These are phyloP conservation scores for Penicillium sp. DNA, from an alignment of 2,329 filamentous ascomycete species.

Conservation along the genomic window DNA sequence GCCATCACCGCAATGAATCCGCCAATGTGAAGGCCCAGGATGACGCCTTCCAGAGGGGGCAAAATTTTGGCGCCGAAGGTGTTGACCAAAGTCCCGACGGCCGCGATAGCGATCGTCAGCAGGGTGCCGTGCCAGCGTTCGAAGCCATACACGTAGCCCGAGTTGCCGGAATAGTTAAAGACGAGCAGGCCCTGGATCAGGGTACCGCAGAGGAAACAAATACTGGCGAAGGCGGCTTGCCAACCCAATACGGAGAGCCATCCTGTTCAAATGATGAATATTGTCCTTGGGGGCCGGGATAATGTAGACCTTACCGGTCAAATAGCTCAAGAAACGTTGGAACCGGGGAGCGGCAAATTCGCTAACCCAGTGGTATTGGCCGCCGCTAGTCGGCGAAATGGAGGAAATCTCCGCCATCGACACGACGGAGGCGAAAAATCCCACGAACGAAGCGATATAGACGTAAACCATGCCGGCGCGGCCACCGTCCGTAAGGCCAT, in stretches of 20 bases:
- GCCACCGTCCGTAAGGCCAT: conserved; percentile 33
- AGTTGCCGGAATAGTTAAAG: conserved; percentile 29
- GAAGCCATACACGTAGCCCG: conserved; percentile 20
- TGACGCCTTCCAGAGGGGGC: conserved; percentile 52
- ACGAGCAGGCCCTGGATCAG: conserved; percentile 37
- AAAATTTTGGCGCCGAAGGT: conserved; percentile 47
- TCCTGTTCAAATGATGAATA: conserved; percentile 15
- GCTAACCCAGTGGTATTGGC: conserved; percentile 43
- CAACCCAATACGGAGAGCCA: conserved; percentile 41
- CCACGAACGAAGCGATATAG: conserved; percentile 36
- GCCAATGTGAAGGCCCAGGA: conserved; percentile 50
- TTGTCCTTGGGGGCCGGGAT: not conserved
- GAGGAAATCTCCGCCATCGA: conserved; percentile 42
- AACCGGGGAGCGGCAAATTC: conserved; percentile 36
- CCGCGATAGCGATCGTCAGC: conserved; percentile 49
- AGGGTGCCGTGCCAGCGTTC: conserved; percentile 44
- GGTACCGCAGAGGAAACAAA: conserved; percentile 34
- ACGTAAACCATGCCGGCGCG: conserved; percentile 40
- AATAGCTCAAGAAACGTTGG: conserved; percentile 37
- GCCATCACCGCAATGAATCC: conserved; percentile 47
- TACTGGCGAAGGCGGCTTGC: conserved; percentile 36
- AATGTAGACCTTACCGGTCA: conserved; percentile 27
- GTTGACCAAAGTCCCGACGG: conserved; percentile 52
- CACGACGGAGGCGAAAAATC: conserved; percentile 38
- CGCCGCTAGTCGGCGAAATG: conserved; percentile 39